phyloP scores from a whole-genome alignment of 345 rosid species.

The Salix suchowensis region DNA sequence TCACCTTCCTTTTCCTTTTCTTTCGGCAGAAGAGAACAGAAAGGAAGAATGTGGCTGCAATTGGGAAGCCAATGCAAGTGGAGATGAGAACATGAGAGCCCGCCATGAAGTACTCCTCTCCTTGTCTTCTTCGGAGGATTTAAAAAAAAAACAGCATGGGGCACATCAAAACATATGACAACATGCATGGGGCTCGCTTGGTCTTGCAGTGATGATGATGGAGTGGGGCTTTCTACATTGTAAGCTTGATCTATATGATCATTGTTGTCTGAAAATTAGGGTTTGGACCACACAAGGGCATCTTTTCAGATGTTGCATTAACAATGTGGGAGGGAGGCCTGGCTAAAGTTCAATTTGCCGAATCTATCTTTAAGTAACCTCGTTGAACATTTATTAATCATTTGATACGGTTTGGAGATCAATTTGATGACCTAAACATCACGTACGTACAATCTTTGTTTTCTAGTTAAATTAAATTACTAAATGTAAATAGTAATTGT shows the following conservation, averaged over 20 bases:
- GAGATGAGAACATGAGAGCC: slow-evolving; percentile 26
- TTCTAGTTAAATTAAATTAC: too few species aligned
- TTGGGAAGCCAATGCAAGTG: slow-evolving; percentile 11
- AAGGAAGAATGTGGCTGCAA: slow-evolving; percentile 28
- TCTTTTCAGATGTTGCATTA: slow-evolving; percentile 44
- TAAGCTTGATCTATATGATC: slow-evolving; percentile 33
- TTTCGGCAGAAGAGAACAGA: slow-evolving; percentile 24
- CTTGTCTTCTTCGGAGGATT: background rate
- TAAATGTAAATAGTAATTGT: too few species aligned
- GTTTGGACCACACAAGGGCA: slow-evolving; percentile 50
- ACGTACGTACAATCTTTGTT: too few species aligned
- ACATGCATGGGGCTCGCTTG: slow-evolving; percentile 16
- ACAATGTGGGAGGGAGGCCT: slow-evolving; percentile 26
- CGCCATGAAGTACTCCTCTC: slow-evolving; percentile 17
- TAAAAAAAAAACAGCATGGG: background rate
- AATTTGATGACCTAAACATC: too few species aligned
- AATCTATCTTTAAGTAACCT: background rate
- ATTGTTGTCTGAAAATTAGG: slow-evolving; percentile 37
- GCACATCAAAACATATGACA: slow-evolving; percentile 7
- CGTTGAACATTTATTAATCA: too few species aligned
- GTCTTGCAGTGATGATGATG: slow-evolving; percentile 13
- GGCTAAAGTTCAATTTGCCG: background rate
- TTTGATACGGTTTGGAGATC: too few species aligned
- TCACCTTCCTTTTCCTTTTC: background rate
- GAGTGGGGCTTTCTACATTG: slow-evolving; percentile 17